These are phyloP conservation scores for Iris macrosiphon DNA, from an alignment of 106 monocot species.

Conservation along the genomic window DNA sequence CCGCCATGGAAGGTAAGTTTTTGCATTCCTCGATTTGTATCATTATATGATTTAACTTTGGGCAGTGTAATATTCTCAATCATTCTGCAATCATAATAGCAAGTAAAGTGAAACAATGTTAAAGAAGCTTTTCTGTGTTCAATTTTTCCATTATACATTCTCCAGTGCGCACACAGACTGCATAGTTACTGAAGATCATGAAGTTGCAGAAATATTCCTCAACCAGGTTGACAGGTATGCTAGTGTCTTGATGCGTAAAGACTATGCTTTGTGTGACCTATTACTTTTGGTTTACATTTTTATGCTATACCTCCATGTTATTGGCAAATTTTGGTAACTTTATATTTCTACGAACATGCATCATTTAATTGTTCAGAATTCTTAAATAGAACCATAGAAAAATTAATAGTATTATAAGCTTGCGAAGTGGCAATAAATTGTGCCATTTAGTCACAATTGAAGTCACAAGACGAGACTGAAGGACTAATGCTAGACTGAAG, in stretches of 20 bases:
- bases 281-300: background rate
- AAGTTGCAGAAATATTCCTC: constrained; percentile 73
- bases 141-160: constrained; percentile 1
- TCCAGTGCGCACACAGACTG: constrained; percentile 93
- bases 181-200: constrained; percentile 63
- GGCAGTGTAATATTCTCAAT: no score
- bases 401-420: background rate
- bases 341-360: no score
- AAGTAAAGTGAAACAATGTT: background rate
- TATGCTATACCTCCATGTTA: background rate
- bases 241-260: background rate
- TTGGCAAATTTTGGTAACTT: background rate
- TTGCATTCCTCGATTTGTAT: no score
- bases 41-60: no score
- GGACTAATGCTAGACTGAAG: no score
- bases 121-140: background rate
- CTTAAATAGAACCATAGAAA: no score
- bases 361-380: no score
- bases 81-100: background rate
- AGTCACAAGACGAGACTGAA: no score
- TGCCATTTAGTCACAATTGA: no score
- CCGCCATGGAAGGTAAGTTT: constrained; percentile 82
- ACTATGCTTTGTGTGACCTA: background rate
- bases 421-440: no score
- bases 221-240: constrained; percentile 77